Conservation (phyloP, 208 protist species). For the Trypanosoma melophagium region DNA sequence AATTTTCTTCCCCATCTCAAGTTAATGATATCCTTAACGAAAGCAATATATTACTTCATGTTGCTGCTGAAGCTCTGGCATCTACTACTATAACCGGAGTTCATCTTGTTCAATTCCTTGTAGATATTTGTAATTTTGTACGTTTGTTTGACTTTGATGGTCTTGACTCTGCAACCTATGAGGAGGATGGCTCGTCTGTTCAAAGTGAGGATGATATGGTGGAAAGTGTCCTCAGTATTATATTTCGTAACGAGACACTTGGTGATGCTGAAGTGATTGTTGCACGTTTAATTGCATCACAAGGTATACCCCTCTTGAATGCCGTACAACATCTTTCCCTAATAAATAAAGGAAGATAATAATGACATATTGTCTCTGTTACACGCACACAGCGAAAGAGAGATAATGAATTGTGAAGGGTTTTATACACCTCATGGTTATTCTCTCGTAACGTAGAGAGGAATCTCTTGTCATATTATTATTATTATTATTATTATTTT, state of each 20-base stretch:
- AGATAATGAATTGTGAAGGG: too few species aligned
- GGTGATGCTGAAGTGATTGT: constrained; percentile 18
- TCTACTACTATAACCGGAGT: constrained; percentile 28
- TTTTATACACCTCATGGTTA: too few species aligned
- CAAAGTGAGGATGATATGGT: constrained; percentile 7
- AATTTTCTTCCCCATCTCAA: constrained; percentile 6
- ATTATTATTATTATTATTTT: constrained; percentile 25
- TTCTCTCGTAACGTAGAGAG: too few species aligned
- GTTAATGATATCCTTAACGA: constrained; percentile 1
- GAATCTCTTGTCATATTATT: not conserved
- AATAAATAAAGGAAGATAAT: not conserved
- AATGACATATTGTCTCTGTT: not conserved
- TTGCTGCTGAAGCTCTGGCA: constrained; percentile 33
- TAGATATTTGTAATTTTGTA: constrained; percentile 40
- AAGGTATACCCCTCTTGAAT: constrained; percentile 9
- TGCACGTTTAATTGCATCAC: constrained; percentile 22
- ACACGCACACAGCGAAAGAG: too few species aligned
- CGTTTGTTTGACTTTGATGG: constrained; percentile 31
- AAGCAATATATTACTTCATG: constrained; percentile 24
- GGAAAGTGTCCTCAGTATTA: constrained; percentile 18
- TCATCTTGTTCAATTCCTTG: constrained; percentile 39
- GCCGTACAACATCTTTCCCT: not conserved
- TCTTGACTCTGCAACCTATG: constrained; percentile 13
- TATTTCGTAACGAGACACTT: constrained; percentile 13
- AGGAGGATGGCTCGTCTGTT: constrained; percentile 8